Percentiles rank a stretch among this genome's conserved stretches.
Evolutionary conservation across 2,329 filamentous ascomycete species (phyloP).

Genomic region (Lecanosticta acicola): DNA sequence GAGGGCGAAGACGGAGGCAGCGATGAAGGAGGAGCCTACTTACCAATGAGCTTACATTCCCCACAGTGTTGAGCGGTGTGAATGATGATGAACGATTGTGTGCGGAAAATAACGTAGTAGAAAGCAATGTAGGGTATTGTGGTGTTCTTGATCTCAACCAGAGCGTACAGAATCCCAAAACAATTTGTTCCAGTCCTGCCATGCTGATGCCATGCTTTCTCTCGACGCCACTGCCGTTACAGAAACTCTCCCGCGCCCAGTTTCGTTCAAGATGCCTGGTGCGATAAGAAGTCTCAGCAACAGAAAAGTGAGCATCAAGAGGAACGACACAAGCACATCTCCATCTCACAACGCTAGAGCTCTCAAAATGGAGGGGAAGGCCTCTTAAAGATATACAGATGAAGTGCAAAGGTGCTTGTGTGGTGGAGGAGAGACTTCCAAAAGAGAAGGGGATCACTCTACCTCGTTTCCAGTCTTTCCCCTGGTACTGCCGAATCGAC

Average conservation of each 20-base stretch:
- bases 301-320: conserved; percentile 5
- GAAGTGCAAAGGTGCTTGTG: conserved; percentile 37
- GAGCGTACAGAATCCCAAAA: too few species aligned
- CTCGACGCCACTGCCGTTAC: neutral
- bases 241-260: neutral
- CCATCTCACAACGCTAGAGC: neutral
- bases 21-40: conserved; percentile 15
- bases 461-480: conserved; percentile 73
- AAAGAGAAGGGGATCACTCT: conserved; percentile 60
- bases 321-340: neutral
- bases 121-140: neutral
- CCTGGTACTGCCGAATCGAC: conserved; percentile 56
- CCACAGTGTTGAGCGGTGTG: neutral
- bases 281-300: conserved; percentile 17
- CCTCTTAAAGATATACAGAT: conserved; percentile 17
- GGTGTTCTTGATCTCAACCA: neutral
- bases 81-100: neutral
- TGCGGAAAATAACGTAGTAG: neutral
- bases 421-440: conserved; percentile 10
- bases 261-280: conserved; percentile 1
- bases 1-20: conserved; percentile 1
- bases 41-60: conserved; percentile 27
- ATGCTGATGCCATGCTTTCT: too few species aligned
- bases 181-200: too few species aligned
- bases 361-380: conserved; percentile 2